A percentile compares a stretch with the other conserved stretches of the same genome.
Conservation (phyloP, 495 filamentous ascomycete species). For the Tuber magnatum region DNA sequence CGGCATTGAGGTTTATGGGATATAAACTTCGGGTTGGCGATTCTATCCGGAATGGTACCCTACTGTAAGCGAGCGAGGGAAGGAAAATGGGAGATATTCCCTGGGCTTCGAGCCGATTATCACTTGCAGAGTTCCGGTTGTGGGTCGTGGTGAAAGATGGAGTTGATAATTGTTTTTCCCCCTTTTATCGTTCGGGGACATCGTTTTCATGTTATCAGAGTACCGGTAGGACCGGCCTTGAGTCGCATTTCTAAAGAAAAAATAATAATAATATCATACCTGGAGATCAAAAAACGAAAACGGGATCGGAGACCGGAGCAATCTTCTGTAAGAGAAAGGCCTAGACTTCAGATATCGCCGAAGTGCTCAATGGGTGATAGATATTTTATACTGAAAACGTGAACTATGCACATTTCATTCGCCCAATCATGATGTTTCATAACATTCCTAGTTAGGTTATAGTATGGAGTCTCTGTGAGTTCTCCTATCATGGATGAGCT, state of each 20-base stretch:
- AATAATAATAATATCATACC: too few relatives aligned
- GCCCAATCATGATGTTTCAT: too few relatives aligned
- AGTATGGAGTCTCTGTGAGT: too few relatives aligned
- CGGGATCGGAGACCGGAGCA: too few relatives aligned
- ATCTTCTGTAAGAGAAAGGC: not conserved
- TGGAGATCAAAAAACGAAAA: too few relatives aligned
- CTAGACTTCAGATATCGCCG: not conserved
- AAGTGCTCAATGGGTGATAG: not conserved
- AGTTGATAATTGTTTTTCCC: not conserved
- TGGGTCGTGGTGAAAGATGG: not conserved
- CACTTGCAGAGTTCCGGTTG: not conserved
- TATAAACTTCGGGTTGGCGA: not conserved
- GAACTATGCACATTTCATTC: too few relatives aligned
- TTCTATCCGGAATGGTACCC: too few relatives aligned
- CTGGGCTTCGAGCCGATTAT: not conserved
- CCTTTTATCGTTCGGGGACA: not conserved
- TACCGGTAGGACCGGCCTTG: not conserved
- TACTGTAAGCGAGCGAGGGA: not conserved
- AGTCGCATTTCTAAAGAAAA: too few relatives aligned
- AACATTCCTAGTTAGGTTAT: too few relatives aligned
- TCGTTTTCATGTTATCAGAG: not conserved
- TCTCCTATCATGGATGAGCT: not conserved
- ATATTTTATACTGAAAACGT: too few relatives aligned
- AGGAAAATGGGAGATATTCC: not conserved
- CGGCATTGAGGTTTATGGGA: not conserved